These are phyloP conservation scores for Flaveria sonorensis DNA, from an alignment of 129 eudicot species.

Conservation along the genomic window DNA sequence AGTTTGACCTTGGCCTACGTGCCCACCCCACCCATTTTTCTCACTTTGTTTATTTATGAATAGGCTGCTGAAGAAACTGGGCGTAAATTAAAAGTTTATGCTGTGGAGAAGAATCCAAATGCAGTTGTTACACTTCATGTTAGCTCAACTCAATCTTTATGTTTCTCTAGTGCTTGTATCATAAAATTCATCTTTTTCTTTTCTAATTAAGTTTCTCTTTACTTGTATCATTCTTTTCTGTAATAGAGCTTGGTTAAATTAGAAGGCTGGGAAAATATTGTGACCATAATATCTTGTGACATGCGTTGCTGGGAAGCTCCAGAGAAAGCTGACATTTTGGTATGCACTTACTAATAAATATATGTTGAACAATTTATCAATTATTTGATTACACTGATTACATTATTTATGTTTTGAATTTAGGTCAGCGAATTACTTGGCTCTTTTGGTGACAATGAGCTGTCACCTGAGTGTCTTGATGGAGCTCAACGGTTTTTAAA, in stretches of 20 bases:
- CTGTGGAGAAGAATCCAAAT: slow-evolving; percentile 98
- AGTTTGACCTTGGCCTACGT: neutral
- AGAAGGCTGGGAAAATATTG: slow-evolving; percentile 88
- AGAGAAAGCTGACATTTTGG: slow-evolving; percentile 97
- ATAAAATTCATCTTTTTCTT: neutral
- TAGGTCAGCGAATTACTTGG: slow-evolving; percentile 98
- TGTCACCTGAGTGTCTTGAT: slow-evolving; percentile 97
- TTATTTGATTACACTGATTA: slow-evolving; percentile 2
- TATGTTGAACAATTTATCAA: neutral
- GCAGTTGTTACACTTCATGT: slow-evolving; percentile 98
- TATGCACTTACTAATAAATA: slow-evolving; percentile 24
- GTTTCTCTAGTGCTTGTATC: slow-evolving; percentile 14
- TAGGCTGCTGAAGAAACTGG: slow-evolving; percentile 98
- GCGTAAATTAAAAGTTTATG: slow-evolving; percentile 83
- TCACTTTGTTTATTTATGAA: neutral
- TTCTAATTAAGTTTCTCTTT: neutral
- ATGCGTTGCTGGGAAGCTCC: slow-evolving; percentile 97
- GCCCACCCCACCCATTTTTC: neutral
- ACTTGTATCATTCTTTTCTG: neutral
- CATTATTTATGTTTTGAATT: slow-evolving; percentile 10
- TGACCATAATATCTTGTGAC: slow-evolving; percentile 85
- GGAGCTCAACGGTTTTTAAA: slow-evolving; percentile 93
- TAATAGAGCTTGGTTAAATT: slow-evolving; percentile 81
- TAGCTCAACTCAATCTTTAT: slow-evolving; percentile 31
- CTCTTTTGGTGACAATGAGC: slow-evolving; percentile 97